A percentile compares a stretch with the other conserved stretches of the same genome.
Conservation (phyloP, 2,329 filamentous ascomycete species). For the Cryoendolithus antarcticus region DNA sequence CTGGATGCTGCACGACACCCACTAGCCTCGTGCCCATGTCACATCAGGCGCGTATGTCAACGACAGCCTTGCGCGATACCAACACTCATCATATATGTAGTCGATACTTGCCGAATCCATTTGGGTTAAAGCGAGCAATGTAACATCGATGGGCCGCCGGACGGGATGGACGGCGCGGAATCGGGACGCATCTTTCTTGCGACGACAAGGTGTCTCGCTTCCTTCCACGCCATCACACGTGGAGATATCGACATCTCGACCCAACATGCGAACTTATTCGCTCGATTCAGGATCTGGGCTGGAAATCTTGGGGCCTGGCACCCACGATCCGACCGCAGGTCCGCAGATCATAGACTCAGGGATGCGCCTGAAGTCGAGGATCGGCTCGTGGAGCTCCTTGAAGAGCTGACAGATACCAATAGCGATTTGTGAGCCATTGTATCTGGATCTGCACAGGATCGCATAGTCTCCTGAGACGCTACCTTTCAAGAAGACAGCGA, state of each 20-base stretch:
- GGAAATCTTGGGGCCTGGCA: conserved; percentile 21
- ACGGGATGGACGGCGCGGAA: conserved; percentile 1
- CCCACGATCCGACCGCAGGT: conserved; percentile 7
- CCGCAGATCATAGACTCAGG: conserved; percentile 16
- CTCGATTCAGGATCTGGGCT: conserved; percentile 19
- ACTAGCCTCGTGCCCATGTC: conserved; percentile 9
- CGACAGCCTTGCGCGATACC: background rate
- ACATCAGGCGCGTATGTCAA: conserved; percentile 6
- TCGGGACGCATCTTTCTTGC: conserved; percentile 5
- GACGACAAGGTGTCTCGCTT: conserved; percentile 1
- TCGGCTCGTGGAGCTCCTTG: conserved; percentile 14
- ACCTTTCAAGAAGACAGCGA: background rate
- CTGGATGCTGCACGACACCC: conserved; percentile 3
- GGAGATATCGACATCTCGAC: background rate
- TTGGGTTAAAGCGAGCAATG: too few relatives aligned
- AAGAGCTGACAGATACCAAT: conserved; percentile 10
- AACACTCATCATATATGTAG: too few relatives aligned
- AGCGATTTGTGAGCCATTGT: conserved; percentile 1
- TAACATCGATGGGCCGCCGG: background rate
- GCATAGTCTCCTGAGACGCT: too few relatives aligned
- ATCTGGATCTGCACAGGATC: background rate
- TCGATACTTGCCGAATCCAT: too few relatives aligned
- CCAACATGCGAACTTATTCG: conserved; percentile 1
- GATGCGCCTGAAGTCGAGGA: conserved; percentile 12
- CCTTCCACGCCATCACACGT: too few relatives aligned